A percentile compares a stretch with the other conserved stretches of the same genome.
These are phyloP conservation scores for Dissophora ornata DNA, from an alignment of 192 early-diverging fungal genomes.

Conservation along the genomic window DNA sequence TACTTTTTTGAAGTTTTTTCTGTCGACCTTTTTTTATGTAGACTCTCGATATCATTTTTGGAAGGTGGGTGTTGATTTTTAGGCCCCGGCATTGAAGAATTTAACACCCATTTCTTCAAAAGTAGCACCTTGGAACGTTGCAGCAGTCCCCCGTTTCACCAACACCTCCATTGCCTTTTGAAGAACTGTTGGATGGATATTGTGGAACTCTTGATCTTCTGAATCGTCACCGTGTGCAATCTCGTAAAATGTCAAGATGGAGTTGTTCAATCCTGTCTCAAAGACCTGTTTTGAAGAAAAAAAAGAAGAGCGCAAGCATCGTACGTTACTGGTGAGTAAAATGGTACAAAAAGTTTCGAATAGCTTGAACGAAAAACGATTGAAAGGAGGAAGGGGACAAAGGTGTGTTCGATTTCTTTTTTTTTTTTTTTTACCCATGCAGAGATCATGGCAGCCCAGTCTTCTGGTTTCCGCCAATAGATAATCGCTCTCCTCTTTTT, in stretches of 20 bases:
- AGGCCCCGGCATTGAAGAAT: conserved; percentile 68
- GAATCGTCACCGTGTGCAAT: conserved; percentile 86
- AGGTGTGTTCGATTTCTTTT: too few species aligned
- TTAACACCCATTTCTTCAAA: conserved; percentile 88
- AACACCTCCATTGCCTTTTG: conserved; percentile 84
- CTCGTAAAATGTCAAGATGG: conserved; percentile 90
- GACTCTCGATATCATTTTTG: too few species aligned
- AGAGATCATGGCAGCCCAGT: conserved; percentile 87
- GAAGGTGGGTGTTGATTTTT: background rate
- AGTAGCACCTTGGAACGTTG: conserved; percentile 76
- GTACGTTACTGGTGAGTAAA: background rate
- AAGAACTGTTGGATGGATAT: conserved; percentile 75
- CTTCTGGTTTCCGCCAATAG: conserved; percentile 90
- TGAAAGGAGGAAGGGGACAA: background rate
- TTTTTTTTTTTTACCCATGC: conserved; percentile 74
- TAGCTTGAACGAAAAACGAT: too few species aligned
- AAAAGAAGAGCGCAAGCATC: background rate
- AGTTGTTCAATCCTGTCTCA: conserved; percentile 78
- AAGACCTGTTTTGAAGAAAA: conserved; percentile 61
- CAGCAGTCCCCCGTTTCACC: conserved; percentile 84
- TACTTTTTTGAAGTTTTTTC: too few species aligned
- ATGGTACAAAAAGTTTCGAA: too few species aligned
- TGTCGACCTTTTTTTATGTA: too few species aligned
- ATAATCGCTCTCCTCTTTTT: conserved; percentile 71
- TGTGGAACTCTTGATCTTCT: conserved; percentile 85